Base-by-base conservation (phyloP, 2,329 filamentous ascomycete species). In the Fusarium sp. region DNA sequence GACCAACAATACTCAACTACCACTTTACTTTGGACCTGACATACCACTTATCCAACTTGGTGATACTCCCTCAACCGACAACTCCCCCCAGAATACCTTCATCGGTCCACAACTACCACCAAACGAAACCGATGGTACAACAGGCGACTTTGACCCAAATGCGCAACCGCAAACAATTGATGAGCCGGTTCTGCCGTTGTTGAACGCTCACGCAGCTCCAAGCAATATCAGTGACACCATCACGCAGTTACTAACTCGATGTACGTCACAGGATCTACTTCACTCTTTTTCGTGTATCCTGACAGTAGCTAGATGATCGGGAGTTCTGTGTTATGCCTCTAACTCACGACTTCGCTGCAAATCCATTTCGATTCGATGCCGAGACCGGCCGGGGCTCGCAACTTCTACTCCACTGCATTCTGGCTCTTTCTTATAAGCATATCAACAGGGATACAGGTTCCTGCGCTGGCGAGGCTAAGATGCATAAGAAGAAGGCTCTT, bases 261-360 rank as follows among this genome's bases (percentile, higher is more conserved):
- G 57, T 66, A 24, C 3, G 58, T 34, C 28, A 15, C 28, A 26
- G 5, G 5, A 34, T 11, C 14, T 22, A 18, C 3, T 22, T 20
- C 11, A 14, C 1, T 6, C 2, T 5, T 7, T 14, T 17, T 22
- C 14, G 1, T 24, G 5, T 8, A 2, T 33, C 24, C 51, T 38
- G 28, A 52, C 28, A 11, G 31, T 18, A 10, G 9, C 18, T 48
- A 79, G 78, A 79, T 57, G 77, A 80, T 51, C 66, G 75, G 38
- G 78, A 79, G 24, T 78, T 78, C 36, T 79, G 78, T 43, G 58
- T 79, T 13, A 62, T 78, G 18, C 78, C 78, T 1, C 43, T 80
- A 9, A 80, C 78, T 1, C 66, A 69, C 11, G 78, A 79, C 54
- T 75, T 75, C 31, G 56, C 69, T 14, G 64, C 72, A 20, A 80